These are phyloP conservation scores for Geotrichum reessii DNA, from an alignment of 1,139 yeast species.

Conservation along the genomic window DNA sequence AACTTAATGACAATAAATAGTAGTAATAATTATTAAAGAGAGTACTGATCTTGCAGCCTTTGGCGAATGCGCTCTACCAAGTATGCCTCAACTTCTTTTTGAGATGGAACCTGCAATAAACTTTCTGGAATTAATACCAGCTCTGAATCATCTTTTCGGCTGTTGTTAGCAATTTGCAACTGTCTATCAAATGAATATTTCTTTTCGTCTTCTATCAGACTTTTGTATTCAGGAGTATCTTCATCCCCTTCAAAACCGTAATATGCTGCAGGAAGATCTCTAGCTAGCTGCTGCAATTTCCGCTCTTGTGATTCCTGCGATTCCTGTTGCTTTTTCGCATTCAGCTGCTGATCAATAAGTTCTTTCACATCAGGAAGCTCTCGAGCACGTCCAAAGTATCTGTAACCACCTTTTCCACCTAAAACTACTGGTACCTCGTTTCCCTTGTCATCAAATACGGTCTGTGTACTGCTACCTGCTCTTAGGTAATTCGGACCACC, in stretches of 20 bases:
- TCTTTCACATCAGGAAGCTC: conserved; percentile 72
- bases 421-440: conserved; percentile 26
- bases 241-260: conserved; percentile 46
- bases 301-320: conserved; percentile 27
- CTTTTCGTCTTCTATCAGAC: conserved; percentile 29
- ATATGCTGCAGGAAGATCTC: conserved; percentile 38
- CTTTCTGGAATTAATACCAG: conserved; percentile 26
- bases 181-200: conserved; percentile 22
- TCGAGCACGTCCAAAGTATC: conserved; percentile 79
- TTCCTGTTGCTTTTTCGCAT: conserved; percentile 21
- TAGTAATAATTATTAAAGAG: conserved; percentile 14
- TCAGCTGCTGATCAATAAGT: conserved; percentile 38
- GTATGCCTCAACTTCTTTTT: conserved; percentile 43
- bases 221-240: conserved; percentile 14
- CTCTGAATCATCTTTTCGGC: conserved; percentile 13
- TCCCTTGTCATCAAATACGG: conserved; percentile 30
- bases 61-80: conserved; percentile 45
- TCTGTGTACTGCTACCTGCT: conserved; percentile 20
- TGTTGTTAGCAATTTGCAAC: conserved; percentile 16
- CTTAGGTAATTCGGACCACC: conserved; percentile 63
- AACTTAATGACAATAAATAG: neutral
- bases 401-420: conserved; percentile 44
- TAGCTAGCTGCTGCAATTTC: conserved; percentile 21
- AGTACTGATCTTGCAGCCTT: conserved; percentile 38
- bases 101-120: conserved; percentile 36